Evolutionary conservation across 176 grass and related monocot species (phyloP), one percentile per base, ranked within the genome.

Genomic region (Dendrocalamus sinicus): DNA sequence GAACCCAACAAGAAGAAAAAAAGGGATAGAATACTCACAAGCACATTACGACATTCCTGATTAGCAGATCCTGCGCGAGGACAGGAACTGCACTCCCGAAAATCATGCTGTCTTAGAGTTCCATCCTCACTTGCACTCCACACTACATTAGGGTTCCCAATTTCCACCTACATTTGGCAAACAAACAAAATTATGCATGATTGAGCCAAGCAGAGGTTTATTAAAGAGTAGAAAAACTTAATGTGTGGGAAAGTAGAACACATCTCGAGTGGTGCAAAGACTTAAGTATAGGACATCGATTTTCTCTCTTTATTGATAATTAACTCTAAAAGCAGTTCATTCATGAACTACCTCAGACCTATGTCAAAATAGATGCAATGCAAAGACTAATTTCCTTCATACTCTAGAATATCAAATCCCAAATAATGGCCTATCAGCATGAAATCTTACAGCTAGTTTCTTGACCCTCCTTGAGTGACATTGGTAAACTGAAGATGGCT

Each of bases 101-200:
- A 89, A 86, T 98, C 96, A 84, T 98, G 96, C 24, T 98, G 96
- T 84, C 96, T 94, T 77, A 98, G 66, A 91, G 96, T 95, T 30
- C 96, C 96, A 74, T 98, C 96, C 81, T 98, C 96, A 79, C 96
- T 95, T 60, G 96, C 93, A 13, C 96, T 98, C 96, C 96, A 98
- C 14, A 96, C 90, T 55, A 96, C 67, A 86, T 98, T 94, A 80
- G 96, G 96, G 63, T 98, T 98, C 53, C 96, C 96, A 61, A 43
- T 64, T 90, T 98, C 96, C 48, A 98, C 96, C 96, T 98, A 64
- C 60, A 81, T 83, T 54, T 55, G 20, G 19, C 68, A 83, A 61
- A 75, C 10, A 90, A 80, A 52, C 43, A 70, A 69, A 80, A 90
- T 62, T 76, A 65, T 75, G 37, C 74, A 79, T 35, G 51, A 60